These are phyloP conservation scores for Penicillium sp. DNA, from an alignment of 2,329 filamentous ascomycete genomes.

Conservation along the genomic window DNA sequence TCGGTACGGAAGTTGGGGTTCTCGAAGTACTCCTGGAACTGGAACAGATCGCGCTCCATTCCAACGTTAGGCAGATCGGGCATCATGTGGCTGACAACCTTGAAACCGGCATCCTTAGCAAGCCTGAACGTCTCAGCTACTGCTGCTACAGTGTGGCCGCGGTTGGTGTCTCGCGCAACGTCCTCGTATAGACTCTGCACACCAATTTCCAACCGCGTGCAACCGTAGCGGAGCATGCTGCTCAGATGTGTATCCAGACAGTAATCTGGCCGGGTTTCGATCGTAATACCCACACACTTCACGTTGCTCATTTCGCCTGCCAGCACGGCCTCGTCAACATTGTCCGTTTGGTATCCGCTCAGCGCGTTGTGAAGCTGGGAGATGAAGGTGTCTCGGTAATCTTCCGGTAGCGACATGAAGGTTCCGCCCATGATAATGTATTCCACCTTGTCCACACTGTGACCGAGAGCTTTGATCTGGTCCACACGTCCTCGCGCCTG, in stretches of 20 bases:
- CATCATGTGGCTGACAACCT: slow-evolving; percentile 99
- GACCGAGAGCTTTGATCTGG: slow-evolving; percentile 90
- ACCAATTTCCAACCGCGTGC: slow-evolving; percentile 88
- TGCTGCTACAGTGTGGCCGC: slow-evolving; percentile 90
- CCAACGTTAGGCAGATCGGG: slow-evolving; percentile 96
- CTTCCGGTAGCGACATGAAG: slow-evolving; percentile 91
- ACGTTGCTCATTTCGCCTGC: slow-evolving; percentile 95
- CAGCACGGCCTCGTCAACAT: slow-evolving; percentile 92
- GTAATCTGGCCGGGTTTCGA: slow-evolving; percentile 95
- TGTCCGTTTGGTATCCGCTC: slow-evolving; percentile 88
- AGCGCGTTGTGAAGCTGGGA: slow-evolving; percentile 94
- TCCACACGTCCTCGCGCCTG: slow-evolving; percentile 94
- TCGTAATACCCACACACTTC: slow-evolving; percentile 98
- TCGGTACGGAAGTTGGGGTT: slow-evolving; percentile 95
- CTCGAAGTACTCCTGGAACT: slow-evolving; percentile 97
- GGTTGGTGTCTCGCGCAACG: slow-evolving; percentile 95
- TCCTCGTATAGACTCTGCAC: slow-evolving; percentile 98
- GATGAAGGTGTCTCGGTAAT: slow-evolving; percentile 91
- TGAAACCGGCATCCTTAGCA: slow-evolving; percentile 98
- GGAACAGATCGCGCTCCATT: slow-evolving; percentile 95
- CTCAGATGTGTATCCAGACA: slow-evolving; percentile 93
- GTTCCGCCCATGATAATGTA: slow-evolving; percentile 99
- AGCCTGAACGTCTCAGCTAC: slow-evolving; percentile 96
- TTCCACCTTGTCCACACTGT: slow-evolving; percentile 98
- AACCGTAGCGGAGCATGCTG: slow-evolving; percentile 96